phyloP scores from a whole-genome alignment of 257 asterid genomes.

The Fraxinus quadrangulata region DNA sequence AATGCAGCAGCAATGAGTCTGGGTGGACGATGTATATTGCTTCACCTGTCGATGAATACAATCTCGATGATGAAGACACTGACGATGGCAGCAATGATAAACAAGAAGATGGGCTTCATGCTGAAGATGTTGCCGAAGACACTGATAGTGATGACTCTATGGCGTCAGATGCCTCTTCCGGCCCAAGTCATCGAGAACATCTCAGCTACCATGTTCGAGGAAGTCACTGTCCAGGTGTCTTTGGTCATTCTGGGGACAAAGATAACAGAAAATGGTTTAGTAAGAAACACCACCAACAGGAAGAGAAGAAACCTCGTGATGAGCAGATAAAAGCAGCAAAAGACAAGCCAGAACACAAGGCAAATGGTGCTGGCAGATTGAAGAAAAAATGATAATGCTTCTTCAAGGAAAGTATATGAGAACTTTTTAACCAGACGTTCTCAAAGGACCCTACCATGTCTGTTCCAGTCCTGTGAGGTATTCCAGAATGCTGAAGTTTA shows the following conservation, averaged over 20 bases:
- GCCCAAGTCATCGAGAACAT: conserved; percentile 61
- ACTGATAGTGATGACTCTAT: conserved; percentile 76
- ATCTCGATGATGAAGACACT: conserved; percentile 25
- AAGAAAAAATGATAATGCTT: conserved; percentile 31
- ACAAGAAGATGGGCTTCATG: conserved; percentile 16
- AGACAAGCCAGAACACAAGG: conserved; percentile 48
- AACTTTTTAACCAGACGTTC: conserved; percentile 8
- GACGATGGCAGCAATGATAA: conserved; percentile 24
- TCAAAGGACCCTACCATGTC: neutral
- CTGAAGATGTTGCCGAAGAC: conserved; percentile 26
- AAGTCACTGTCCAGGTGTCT: conserved; percentile 18
- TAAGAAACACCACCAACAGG: conserved; percentile 46
- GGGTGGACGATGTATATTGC: conserved; percentile 91
- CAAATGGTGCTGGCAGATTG: conserved; percentile 43
- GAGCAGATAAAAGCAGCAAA: conserved; percentile 43
- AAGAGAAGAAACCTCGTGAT: conserved; percentile 40
- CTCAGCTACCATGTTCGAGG: conserved; percentile 12
- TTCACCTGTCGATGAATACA: conserved; percentile 46
- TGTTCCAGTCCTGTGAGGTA: conserved; percentile 20
- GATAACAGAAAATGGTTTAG: conserved; percentile 38
- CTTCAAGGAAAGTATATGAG: conserved; percentile 11
- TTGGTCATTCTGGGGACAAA: conserved; percentile 36
- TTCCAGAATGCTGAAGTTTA: conserved; percentile 22
- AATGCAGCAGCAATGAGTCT: conserved; percentile 88
- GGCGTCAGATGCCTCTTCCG: conserved; percentile 97